Evolutionary conservation across 2,329 filamentous ascomycete species (phyloP).

Genomic region (Colletotrichum simmondsii): DNA sequence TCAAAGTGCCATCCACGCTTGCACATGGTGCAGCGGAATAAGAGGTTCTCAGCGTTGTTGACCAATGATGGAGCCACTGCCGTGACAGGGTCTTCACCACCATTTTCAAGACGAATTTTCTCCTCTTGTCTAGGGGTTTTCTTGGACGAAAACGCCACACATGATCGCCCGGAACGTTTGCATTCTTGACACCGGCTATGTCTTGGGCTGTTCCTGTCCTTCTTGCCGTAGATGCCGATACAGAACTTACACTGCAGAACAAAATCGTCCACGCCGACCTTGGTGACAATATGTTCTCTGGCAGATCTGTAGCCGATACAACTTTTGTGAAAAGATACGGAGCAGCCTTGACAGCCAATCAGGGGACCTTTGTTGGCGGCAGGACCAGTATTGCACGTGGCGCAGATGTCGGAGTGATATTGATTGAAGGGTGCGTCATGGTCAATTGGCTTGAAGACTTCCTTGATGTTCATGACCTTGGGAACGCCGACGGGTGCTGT

Average conservation of each 20-base stretch:
- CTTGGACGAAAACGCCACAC: slow-evolving; percentile 77
- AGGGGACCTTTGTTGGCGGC: slow-evolving; percentile 73
- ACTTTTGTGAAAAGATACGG: slow-evolving; percentile 81
- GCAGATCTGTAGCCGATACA: slow-evolving; percentile 80
- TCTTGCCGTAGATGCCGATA: slow-evolving; percentile 74
- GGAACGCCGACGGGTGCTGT: slow-evolving; percentile 56
- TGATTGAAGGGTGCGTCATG: slow-evolving; percentile 73
- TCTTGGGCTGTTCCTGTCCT: slow-evolving; percentile 76
- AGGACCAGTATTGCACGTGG: slow-evolving; percentile 72
- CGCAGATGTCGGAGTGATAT: slow-evolving; percentile 77
- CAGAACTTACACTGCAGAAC: slow-evolving; percentile 92
- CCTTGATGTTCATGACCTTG: slow-evolving; percentile 74
- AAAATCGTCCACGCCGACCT: slow-evolving; percentile 80
- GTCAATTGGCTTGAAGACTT: slow-evolving; percentile 75
- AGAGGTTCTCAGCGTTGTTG: slow-evolving; percentile 79
- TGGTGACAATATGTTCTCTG: slow-evolving; percentile 91
- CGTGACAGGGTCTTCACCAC: slow-evolving; percentile 80
- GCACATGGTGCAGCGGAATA: slow-evolving; percentile 86
- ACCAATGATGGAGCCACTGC: slow-evolving; percentile 70
- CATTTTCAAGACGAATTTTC: slow-evolving; percentile 81
- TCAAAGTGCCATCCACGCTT: slow-evolving; percentile 85
- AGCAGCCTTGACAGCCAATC: slow-evolving; percentile 92
- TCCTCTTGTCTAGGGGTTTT: slow-evolving; percentile 85
- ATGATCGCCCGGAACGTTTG: slow-evolving; percentile 72
- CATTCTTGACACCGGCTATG: slow-evolving; percentile 80